These are phyloP conservation scores for Sophora flavescens DNA, from an alignment of 306 rosid genomes.

Conservation along the genomic window DNA sequence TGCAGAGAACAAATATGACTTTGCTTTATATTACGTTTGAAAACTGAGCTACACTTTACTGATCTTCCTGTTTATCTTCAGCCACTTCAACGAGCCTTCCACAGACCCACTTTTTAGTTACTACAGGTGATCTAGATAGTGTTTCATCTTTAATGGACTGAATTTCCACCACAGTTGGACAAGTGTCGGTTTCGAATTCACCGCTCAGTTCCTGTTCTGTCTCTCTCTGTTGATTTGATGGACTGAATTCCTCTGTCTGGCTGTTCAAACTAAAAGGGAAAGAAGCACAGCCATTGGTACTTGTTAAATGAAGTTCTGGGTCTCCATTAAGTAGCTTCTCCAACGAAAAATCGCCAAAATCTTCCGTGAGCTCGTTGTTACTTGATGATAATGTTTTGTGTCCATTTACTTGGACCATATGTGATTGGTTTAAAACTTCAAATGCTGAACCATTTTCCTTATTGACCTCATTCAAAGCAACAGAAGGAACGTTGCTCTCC, in stretches of 20 bases:
- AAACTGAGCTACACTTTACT: conserved; percentile 40
- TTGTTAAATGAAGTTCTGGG: conserved; percentile 45
- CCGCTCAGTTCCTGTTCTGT: conserved; percentile 47
- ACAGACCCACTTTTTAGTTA: conserved; percentile 81
- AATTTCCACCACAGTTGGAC: conserved; percentile 50
- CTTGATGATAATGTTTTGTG: conserved; percentile 44
- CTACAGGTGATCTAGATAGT: conserved; percentile 37
- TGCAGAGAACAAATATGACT: conserved; percentile 30
- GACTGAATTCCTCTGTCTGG: conserved; percentile 42
- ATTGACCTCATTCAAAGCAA: conserved; percentile 47
- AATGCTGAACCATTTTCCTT: conserved; percentile 29
- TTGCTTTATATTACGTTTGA: conserved; percentile 39
- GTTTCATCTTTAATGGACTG: conserved; percentile 52
- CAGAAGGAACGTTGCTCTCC: conserved; percentile 49
- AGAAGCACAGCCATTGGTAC: conserved; percentile 50
- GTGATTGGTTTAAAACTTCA: conserved; percentile 48
- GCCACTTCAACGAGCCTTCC: conserved; percentile 86
- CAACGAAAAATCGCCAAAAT: conserved; percentile 54
- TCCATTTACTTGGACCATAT: conserved; percentile 61
- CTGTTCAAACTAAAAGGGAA: conserved; percentile 53
- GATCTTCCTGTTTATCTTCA: conserved; percentile 53
- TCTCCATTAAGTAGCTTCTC: conserved; percentile 57
- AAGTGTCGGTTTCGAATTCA: conserved; percentile 46
- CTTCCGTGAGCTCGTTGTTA: conserved; percentile 49
- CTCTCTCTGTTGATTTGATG: conserved; percentile 34